Evolutionary conservation across 2,329 filamentous ascomycete species (phyloP).

Genomic region (Drechslera avenae): DNA sequence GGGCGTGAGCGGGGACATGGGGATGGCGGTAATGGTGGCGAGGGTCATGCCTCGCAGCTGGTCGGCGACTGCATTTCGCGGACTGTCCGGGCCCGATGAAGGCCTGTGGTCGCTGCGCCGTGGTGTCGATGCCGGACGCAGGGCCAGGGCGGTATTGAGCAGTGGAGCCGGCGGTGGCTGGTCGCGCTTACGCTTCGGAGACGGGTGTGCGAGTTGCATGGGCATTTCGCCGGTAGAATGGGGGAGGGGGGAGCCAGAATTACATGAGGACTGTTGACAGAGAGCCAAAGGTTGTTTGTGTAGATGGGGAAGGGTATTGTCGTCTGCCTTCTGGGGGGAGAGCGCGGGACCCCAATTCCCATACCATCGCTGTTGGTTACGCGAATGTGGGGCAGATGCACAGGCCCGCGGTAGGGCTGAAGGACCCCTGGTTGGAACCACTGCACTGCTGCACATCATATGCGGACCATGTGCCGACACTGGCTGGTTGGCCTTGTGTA

Average conservation of each 20-base stretch:
- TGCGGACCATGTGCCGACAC: constrained; percentile 9
- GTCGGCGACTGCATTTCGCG: constrained; percentile 45
- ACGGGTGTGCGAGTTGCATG: constrained; percentile 42
- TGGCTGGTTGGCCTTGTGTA: background rate
- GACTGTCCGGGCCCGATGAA: constrained; percentile 36
- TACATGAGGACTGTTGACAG: constrained; percentile 34
- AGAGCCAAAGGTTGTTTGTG: constrained; percentile 1
- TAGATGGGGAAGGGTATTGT: background rate
- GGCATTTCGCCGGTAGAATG: constrained; percentile 36
- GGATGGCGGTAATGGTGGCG: constrained; percentile 32
- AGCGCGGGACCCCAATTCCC: constrained; percentile 13
- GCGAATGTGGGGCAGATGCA: constrained; percentile 29
- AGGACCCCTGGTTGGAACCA: constrained; percentile 10
- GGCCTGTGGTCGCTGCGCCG: constrained; percentile 31
- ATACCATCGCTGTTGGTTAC: constrained; percentile 22
- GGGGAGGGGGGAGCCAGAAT: constrained; percentile 14
- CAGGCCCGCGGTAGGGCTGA: constrained; percentile 29
- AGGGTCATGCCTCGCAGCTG: constrained; percentile 44
- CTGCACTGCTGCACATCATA: constrained; percentile 5
- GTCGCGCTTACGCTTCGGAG: constrained; percentile 49
- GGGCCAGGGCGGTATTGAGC: constrained; percentile 42
- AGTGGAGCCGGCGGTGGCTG: constrained; percentile 36
- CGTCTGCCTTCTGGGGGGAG: constrained; percentile 8
- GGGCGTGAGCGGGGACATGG: constrained; percentile 43
- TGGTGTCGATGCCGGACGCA: constrained; percentile 35